These are phyloP conservation scores for Trichophyton benhamiae DNA, from an alignment of 2,329 filamentous ascomycete genomes.

Conservation along the genomic window DNA sequence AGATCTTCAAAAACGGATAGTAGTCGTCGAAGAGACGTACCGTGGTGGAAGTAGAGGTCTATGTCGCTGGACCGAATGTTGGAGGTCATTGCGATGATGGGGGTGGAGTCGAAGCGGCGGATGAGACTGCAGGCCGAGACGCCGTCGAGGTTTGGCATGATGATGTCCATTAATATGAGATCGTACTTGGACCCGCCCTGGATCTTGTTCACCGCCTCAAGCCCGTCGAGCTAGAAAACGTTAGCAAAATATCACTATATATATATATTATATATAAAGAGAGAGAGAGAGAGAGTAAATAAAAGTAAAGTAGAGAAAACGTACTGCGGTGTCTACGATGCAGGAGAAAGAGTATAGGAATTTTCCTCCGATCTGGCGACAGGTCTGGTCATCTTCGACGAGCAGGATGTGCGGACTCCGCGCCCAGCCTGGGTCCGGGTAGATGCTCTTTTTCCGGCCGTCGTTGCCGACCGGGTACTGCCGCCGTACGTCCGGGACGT, in stretches of 20 bases:
- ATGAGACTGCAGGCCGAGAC: conserved; percentile 92
- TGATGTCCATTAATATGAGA: conserved; percentile 79
- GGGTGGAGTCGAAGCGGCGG: conserved; percentile 68
- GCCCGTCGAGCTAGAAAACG: conserved; percentile 56
- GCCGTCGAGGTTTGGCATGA: conserved; percentile 93
- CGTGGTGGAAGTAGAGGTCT: conserved; percentile 91
- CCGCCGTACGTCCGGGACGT: conserved; percentile 34
- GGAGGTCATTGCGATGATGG: conserved; percentile 96
- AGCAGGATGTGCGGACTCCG: conserved; percentile 68
- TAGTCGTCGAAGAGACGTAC: conserved; percentile 36
- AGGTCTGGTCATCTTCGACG: conserved; percentile 68
- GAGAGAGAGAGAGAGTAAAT: neutral
- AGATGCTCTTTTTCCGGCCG: conserved; percentile 48
- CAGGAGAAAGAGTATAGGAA: conserved; percentile 55
- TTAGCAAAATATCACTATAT: neutral
- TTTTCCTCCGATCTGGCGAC: conserved; percentile 54
- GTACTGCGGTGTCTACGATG: conserved; percentile 50
- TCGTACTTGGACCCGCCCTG: conserved; percentile 53
- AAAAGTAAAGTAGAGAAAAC: conserved; percentile 19
- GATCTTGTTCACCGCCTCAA: conserved; percentile 84
- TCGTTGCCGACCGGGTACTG: conserved; percentile 31
- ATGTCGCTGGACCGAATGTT: conserved; percentile 96
- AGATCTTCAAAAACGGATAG: too few species aligned
- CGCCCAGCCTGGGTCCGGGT: conserved; percentile 53
- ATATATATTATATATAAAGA: too few species aligned